Base-by-base conservation (phyloP, 306 rosid species). In the Mimosa bimucronata region DNA sequence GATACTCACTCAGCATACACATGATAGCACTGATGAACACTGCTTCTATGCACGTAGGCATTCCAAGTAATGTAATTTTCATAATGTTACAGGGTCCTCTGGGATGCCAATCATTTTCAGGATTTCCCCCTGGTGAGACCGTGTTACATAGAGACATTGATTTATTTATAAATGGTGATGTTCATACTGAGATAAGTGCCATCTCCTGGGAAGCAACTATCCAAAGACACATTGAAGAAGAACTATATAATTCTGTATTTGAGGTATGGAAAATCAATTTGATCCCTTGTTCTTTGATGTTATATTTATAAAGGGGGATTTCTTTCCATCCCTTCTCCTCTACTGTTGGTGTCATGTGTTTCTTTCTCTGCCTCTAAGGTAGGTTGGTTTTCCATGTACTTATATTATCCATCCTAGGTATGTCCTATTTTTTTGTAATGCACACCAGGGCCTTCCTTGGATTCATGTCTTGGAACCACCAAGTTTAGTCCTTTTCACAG, bases 141-240 rank as follows among this genome's bases (percentile, higher is more conserved):
- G 72, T 89, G 83, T 81, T 87, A 66, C 91, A 88, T 23, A 88
- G 97, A 84, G 94, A 90, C 79, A 79, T 87, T 70, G 93, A 92
- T 73, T 88, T 92, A 84, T 87, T 88, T 46, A 68, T 86, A 81
- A 91, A 84, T 86, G 83, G 84, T 72, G 88, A 89, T 83, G 91
- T 89, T 55, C 87, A 88, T 81, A 85, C 87, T 65, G 97, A 92
- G 82, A 85, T 91, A 82, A 90, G 86, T 81, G 90, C 94, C 66
- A 77, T 94, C 77, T 94, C 98, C 48, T 94, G 93, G 97, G 98
- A 94, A 82, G 95, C 97, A 79, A 86, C 97, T 66, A 90, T 91
- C 83, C 98, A 94, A 79, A 90, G 91, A 71, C 98, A 92, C 88
- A 87, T 94, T 81, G 95, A 91, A 85, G 97, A 94, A 85, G 98